Evolutionary conservation across 139 green algal genomes (phyloP).

Genomic region (Spirogloea muscicola): DNA sequence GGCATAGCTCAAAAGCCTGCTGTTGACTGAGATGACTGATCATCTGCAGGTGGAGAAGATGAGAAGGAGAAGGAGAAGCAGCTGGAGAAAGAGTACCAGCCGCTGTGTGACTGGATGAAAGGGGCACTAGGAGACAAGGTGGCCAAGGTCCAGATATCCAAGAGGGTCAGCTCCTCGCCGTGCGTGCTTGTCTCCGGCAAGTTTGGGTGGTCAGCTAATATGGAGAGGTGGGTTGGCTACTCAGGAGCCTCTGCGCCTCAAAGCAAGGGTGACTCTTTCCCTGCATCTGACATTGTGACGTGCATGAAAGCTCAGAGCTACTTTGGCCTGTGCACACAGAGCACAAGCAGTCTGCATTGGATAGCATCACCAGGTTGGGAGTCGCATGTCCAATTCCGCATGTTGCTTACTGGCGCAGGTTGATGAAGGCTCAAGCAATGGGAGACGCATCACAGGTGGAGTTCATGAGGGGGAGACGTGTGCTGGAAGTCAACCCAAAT

Average conservation of each 20-base stretch:
- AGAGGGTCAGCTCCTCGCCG: conserved; percentile 80
- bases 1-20: no score
- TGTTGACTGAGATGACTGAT: no score
- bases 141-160: conserved; percentile 75
- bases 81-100: conserved; percentile 59
- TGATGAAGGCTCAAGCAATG: conserved; percentile 76
- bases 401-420: no score
- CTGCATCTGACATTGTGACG: no score
- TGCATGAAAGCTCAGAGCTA: no score
- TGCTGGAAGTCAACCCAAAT: conserved; percentile 96
- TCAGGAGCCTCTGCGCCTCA: no score
- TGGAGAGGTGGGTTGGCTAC: conserved; percentile 72
- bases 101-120: conserved; percentile 83
- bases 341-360: no score
- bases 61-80: conserved; percentile 35
- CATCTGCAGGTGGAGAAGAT: conserved; percentile 36
- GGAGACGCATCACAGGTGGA: conserved; percentile 75
- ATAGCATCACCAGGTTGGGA: no score
- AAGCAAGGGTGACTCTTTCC: no score
- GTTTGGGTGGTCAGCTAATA: conserved; percentile 97
- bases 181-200: conserved; percentile 92
- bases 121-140: conserved; percentile 65
- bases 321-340: no score
- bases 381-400: no score
- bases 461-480: conserved; percentile 92